A percentile compares a stretch with the other conserved stretches of the same genome.
phyloP scores from a whole-genome alignment of 495 filamentous ascomycete species.

The Cercophora samala region DNA sequence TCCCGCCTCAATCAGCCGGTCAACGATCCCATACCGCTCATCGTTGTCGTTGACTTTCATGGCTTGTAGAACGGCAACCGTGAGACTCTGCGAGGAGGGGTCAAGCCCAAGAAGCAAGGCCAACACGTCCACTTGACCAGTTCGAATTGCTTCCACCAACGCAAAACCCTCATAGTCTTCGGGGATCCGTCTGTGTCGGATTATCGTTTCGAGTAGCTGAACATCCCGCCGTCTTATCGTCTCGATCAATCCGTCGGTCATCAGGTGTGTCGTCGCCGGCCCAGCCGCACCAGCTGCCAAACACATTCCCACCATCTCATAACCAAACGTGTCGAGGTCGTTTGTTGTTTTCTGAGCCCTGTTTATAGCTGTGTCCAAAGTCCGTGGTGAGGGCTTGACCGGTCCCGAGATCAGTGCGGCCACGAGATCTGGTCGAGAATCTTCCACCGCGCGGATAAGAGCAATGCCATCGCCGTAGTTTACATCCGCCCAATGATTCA shows the following conservation, averaged over 20 bases:
- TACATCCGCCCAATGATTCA: conserved; percentile 31
- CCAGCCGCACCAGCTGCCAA: conserved; percentile 28
- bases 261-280: conserved; percentile 24
- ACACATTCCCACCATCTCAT: conserved; percentile 29
- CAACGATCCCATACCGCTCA: conserved; percentile 20
- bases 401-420: conserved; percentile 26
- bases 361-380: conserved; percentile 29
- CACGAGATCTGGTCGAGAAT: conserved; percentile 27
- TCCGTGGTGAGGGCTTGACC: conserved; percentile 26
- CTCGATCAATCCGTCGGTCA: conserved; percentile 27
- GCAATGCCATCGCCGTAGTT: conserved; percentile 29
- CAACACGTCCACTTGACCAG: conserved; percentile 23
- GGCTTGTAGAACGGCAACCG: conserved; percentile 25
- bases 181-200: conserved; percentile 17
- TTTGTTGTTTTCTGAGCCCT: conserved; percentile 16
- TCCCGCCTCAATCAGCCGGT: conserved; percentile 25
- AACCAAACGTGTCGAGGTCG: conserved; percentile 5
- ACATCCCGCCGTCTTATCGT: conserved; percentile 19
- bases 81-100: conserved; percentile 24
- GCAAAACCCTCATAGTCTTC: conserved; percentile 26
- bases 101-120: conserved; percentile 26
- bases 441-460: conserved; percentile 28
- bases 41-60: conserved; percentile 19
- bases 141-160: conserved; percentile 28
- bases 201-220: conserved; percentile 24